Evolutionary conservation across 2,329 filamentous ascomycete genomes (phyloP).

Genomic region (Blumeriella jaapii): DNA sequence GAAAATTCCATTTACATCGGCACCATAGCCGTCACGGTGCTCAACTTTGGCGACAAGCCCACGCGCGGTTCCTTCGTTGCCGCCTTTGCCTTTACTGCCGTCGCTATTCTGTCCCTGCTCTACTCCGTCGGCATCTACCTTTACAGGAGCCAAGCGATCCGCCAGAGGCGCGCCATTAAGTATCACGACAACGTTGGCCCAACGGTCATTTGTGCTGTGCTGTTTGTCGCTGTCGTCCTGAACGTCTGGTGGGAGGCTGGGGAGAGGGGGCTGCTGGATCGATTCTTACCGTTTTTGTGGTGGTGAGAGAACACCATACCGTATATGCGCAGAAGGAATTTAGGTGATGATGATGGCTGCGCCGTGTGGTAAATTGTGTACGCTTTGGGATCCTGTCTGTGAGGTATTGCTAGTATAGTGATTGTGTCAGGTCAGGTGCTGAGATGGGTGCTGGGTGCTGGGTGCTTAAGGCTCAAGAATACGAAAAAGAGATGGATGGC

Average conservation of each 20-base stretch:
- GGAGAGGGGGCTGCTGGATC: constrained; percentile 1
- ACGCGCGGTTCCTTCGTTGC: constrained; percentile 51
- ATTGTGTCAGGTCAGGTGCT: no score
- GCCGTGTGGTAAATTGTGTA: no score
- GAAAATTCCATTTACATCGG: constrained; percentile 94
- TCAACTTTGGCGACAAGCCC: constrained; percentile 63
- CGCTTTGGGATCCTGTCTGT: no score
- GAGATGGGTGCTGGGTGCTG: no score
- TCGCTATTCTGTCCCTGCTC: constrained; percentile 66
- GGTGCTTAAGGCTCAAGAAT: no score
- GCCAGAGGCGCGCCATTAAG: constrained; percentile 68
- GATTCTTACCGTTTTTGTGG: background rate
- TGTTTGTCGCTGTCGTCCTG: constrained; percentile 63
- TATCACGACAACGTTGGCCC: constrained; percentile 91
- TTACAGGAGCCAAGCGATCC: constrained; percentile 78
- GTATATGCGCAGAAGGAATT: no score
- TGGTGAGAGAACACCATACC: no score
- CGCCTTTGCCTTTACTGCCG: constrained; percentile 67
- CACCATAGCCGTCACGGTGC: constrained; percentile 69
- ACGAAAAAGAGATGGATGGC: no score
- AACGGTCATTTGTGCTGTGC: constrained; percentile 57
- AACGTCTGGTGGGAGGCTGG: constrained; percentile 75
- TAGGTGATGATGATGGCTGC: no score
- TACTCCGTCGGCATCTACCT: constrained; percentile 81
- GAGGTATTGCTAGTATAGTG: no score